These are phyloP conservation scores for Holtermanniella nyarrowii DNA, from an alignment of 768 basidiomycete species.

Conservation along the genomic window DNA sequence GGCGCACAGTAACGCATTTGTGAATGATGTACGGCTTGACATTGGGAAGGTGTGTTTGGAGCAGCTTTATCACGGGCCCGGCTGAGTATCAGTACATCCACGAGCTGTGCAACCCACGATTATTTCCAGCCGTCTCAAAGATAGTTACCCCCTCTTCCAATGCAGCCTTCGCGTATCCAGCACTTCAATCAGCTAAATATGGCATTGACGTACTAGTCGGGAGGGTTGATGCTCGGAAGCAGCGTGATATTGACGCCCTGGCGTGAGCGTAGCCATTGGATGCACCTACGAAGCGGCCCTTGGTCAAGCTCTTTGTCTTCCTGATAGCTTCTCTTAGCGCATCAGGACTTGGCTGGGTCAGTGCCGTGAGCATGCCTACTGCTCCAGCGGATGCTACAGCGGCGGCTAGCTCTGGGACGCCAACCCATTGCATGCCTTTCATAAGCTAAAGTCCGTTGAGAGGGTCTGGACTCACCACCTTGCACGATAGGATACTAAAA, in stretches of 20 bases:
- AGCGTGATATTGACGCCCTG: constrained; percentile 76
- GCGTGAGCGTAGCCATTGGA: constrained; percentile 50
- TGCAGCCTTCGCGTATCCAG: constrained; percentile 46
- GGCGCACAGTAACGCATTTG: constrained; percentile 46
- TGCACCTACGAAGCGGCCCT: constrained; percentile 25
- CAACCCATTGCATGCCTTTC: constrained; percentile 49
- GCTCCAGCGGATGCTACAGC: constrained; percentile 29
- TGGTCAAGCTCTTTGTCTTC: constrained; percentile 52
- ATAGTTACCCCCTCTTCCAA: constrained; percentile 79
- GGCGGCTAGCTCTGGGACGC: constrained; percentile 48
- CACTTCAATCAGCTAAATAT: constrained; percentile 9
- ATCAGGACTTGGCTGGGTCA: constrained; percentile 77
- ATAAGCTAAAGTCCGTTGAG: not conserved
- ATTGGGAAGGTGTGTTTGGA: constrained; percentile 51
- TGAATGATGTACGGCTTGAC: constrained; percentile 54
- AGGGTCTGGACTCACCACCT: constrained; percentile 13
- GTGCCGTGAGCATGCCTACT: constrained; percentile 68
- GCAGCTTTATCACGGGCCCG: constrained; percentile 63
- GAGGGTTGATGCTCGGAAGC: constrained; percentile 77
- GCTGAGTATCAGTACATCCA: constrained; percentile 44
- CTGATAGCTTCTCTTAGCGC: constrained; percentile 69
- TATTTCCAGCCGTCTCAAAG: constrained; percentile 89
- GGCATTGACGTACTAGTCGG: constrained; percentile 60
- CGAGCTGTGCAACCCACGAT: constrained; percentile 47
- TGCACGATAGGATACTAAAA: constrained; percentile 28